Percentiles rank a stretch among this genome's conserved stretches.
phyloP scores from a whole-genome alignment of 805 yeast genomes.

The Sugiyamaella qingdaonensis region DNA sequence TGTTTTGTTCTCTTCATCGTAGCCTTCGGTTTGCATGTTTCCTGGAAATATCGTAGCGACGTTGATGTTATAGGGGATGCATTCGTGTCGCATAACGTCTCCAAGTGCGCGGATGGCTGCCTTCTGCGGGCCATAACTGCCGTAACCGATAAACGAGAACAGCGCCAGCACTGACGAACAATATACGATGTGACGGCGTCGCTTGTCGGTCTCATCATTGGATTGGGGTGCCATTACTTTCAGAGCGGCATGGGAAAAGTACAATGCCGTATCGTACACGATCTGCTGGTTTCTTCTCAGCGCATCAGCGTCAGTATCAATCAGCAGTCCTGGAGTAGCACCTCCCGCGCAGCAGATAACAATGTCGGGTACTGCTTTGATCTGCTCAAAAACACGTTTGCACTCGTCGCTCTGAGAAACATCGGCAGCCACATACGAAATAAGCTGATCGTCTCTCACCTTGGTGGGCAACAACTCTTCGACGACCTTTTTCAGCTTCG shows the following conservation, averaged over 20 bases:
- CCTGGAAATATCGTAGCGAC: slow-evolving; percentile 84
- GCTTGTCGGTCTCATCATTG: slow-evolving; percentile 18
- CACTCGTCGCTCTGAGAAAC: slow-evolving; percentile 53
- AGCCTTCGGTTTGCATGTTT: slow-evolving; percentile 87
- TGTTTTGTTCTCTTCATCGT: slow-evolving; percentile 67
- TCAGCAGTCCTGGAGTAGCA: slow-evolving; percentile 71
- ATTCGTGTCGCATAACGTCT: slow-evolving; percentile 77
- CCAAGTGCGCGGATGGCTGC: slow-evolving; percentile 75
- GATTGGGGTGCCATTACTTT: slow-evolving; percentile 24
- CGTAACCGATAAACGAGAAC: slow-evolving; percentile 87
- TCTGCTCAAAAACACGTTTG: slow-evolving; percentile 39
- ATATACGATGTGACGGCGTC: slow-evolving; percentile 49
- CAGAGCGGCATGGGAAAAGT: slow-evolving; percentile 60
- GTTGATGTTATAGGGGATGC: slow-evolving; percentile 58
- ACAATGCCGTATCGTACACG: slow-evolving; percentile 72
- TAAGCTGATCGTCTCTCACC: slow-evolving; percentile 31
- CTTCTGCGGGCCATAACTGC: slow-evolving; percentile 85
- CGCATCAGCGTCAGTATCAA: slow-evolving; percentile 57
- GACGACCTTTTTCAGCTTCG: slow-evolving; percentile 51
- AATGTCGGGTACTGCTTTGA: slow-evolving; percentile 55
- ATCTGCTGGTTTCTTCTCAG: slow-evolving; percentile 57
- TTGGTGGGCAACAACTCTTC: slow-evolving; percentile 37
- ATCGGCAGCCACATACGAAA: slow-evolving; percentile 57
- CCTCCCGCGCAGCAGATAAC: slow-evolving; percentile 87
- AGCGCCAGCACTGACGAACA: slow-evolving; percentile 77